Evolutionary conservation across 805 yeast genomes (phyloP).

Genomic region (Cyberlindnera meyerae): DNA sequence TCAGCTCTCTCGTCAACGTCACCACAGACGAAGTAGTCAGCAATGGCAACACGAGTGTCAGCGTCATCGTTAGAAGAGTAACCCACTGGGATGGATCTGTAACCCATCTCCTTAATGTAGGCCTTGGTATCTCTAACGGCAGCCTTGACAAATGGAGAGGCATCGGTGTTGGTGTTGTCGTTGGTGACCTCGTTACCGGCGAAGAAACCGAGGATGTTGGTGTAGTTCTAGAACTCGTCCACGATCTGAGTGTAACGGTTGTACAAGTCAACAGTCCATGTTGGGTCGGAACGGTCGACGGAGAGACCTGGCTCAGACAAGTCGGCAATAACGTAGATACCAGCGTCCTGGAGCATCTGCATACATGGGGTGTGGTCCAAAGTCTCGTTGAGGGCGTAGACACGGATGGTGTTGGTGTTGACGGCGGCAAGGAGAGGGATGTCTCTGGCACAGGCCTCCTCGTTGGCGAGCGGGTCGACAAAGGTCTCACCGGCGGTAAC

Average conservation of each 20-base stretch:
- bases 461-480: conserved; percentile 69
- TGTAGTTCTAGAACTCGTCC: conserved; percentile 62
- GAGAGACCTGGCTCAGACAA: conserved; percentile 62
- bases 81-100: conserved; percentile 73
- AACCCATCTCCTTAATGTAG: conserved; percentile 55
- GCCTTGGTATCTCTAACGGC: conserved; percentile 74
- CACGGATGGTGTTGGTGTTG: conserved; percentile 68
- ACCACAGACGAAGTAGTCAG: conserved; percentile 78
- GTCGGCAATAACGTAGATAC: conserved; percentile 78
- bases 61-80: conserved; percentile 77
- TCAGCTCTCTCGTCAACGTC: conserved; percentile 59
- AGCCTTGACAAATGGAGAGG: conserved; percentile 80
- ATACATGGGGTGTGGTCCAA: conserved; percentile 67
- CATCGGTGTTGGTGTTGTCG: conserved; percentile 57
- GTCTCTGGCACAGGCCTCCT: conserved; percentile 60
- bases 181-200: conserved; percentile 86
- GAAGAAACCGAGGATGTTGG: conserved; percentile 75
- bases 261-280: conserved; percentile 59
- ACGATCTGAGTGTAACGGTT: conserved; percentile 66
- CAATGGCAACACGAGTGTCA: conserved; percentile 58
- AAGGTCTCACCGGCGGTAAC: conserved; percentile 41
- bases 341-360: conserved; percentile 62
- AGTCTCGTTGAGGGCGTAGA: conserved; percentile 64
- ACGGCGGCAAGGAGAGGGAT: conserved; percentile 61
- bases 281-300: conserved; percentile 57